phyloP scores from a whole-genome alignment of 75 land plant species.

The Cunninghamia lanceolata region DNA sequence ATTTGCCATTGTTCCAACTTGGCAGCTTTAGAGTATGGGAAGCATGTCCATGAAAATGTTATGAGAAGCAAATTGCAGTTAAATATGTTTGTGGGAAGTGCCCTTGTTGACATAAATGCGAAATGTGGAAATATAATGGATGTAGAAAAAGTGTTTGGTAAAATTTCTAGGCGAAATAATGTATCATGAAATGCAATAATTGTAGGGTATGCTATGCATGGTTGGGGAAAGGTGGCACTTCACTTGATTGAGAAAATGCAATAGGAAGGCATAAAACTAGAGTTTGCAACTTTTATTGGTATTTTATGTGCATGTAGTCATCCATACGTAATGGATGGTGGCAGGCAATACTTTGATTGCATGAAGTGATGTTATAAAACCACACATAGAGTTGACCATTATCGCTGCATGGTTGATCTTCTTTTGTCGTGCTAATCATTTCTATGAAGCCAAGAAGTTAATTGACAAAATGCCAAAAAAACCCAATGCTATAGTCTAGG shows the following conservation, averaged over 20 bases:
- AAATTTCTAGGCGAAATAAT: slow-evolving; percentile 13
- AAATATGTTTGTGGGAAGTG: slow-evolving; percentile 52
- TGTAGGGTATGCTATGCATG: background rate
- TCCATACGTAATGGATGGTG: too few relatives aligned
- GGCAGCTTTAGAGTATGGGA: slow-evolving; percentile 5
- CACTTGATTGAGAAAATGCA: slow-evolving; percentile 19
- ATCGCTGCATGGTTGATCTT: too few relatives aligned
- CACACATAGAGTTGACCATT: too few relatives aligned
- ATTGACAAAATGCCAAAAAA: too few relatives aligned
- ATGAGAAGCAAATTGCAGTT: slow-evolving; percentile 29
- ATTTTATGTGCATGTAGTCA: slow-evolving; percentile 13
- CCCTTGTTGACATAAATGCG: slow-evolving; percentile 55
- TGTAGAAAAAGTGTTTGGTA: slow-evolving; percentile 43
- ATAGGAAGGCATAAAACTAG: slow-evolving; percentile 15
- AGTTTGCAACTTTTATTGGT: slow-evolving; percentile 14
- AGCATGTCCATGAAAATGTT: slow-evolving; percentile 47
- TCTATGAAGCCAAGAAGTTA: too few relatives aligned
- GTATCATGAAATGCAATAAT: too few relatives aligned
- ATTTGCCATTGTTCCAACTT: slow-evolving; percentile 45
- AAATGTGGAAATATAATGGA: slow-evolving; percentile 43
- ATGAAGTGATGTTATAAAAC: too few relatives aligned
- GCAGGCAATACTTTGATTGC: too few relatives aligned
- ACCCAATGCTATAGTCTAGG: too few relatives aligned
- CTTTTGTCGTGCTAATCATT: too few relatives aligned
- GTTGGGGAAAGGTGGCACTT: slow-evolving; percentile 8